Base-by-base conservation (phyloP, 371 early-diverging fungal genomes). In the Mucor mucedo region DNA sequence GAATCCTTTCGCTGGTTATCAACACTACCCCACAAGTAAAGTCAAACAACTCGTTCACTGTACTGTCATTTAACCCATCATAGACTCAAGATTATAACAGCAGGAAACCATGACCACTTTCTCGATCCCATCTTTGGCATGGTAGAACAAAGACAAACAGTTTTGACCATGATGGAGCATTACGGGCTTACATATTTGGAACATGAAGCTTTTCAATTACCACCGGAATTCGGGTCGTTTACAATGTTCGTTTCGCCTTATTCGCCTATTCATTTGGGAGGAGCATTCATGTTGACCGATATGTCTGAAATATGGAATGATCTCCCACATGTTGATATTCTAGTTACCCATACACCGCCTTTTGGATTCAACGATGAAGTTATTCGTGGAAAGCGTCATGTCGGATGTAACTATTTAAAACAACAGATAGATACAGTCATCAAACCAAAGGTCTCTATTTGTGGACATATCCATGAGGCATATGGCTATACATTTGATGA, bases 401-500 rank as follows among this genome's bases (percentile, higher is more conserved):
- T 73, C 8, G 87, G 87, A 0, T 86, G 87, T 55, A 64, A 63
- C 1, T 60, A 73, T 38, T 66, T 86, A 16, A 59, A 67, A 27
- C 47, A 69, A 11, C 69, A 77, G 49, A 71, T 86, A 28, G 65
- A 76, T n/a, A 16, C 35, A 1, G 48, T 42, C 0, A 75, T 84
- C 14, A 61, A 67, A 40, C 87, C 87, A 1, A 61, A 65, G 14
- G 79, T 80, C 7, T 76, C 66, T 52, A 52, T 86, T 0, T 86
- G 79, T 66, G 87, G 87, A 1, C 87, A 86, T 70, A 86, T 86
- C 58, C 87, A 86, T 53, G 81, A 86, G 60, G 65, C 66, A 2
- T 66, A 78, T 58, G 84, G 82, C 2, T 77, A 74, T 57, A 67
- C 71, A 4, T 54, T 68, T 14, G 58, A 66, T 14, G 70, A 73